Evolutionary conservation across 306 rosid species (phyloP), one percentile per base, ranked within the genome.

Genomic region (Purshia tridentata): DNA sequence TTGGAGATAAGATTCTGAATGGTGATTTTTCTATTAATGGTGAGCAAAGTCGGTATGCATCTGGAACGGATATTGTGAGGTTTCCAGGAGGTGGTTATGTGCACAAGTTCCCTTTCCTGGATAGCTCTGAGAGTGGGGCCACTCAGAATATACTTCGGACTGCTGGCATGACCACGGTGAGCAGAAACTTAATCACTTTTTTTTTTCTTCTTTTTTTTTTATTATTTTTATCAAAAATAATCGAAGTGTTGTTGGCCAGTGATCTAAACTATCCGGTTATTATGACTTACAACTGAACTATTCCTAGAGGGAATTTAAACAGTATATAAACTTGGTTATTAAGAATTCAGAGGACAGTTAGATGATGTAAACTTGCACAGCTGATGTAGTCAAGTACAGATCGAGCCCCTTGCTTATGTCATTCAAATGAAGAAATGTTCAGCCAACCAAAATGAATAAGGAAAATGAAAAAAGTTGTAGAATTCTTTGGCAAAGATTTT

Each of bases 121-220:
- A 94, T 84, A 94, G 92, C 88, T 94, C 98, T 40, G 98, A 91
- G 85, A 91, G 97, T 73, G 98, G 97, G 69, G 98, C 95, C 71
- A 92, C 98, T 67, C 95, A 91, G 85, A 94, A 82, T 84, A 82
- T 91, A 74, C 85, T 93, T 69, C 83, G 81, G 74, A 72, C 89
- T 63, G 85, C 97, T 59, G 92, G 84, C 65, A 84, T 83, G 78
- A 73, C 84, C 80, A 80, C 75, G 86, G 97, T 94, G 69, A 82
- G 89, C 62, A 77, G 60, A 56, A 48, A 46, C 66, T 57, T 55
- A 16, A 22, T 41, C 47, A 57, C 18, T 13, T 29, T 16, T 13
- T 65, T 22, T 22, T 22, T 50, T 9, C 16, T 50, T 18, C 16
- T 3, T 0, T 14, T 42, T 62, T 5, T 5, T 49, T 19, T 35